These are phyloP conservation scores for Eucalyptus sp. DNA, from an alignment of 345 rosid species.

Conservation along the genomic window DNA sequence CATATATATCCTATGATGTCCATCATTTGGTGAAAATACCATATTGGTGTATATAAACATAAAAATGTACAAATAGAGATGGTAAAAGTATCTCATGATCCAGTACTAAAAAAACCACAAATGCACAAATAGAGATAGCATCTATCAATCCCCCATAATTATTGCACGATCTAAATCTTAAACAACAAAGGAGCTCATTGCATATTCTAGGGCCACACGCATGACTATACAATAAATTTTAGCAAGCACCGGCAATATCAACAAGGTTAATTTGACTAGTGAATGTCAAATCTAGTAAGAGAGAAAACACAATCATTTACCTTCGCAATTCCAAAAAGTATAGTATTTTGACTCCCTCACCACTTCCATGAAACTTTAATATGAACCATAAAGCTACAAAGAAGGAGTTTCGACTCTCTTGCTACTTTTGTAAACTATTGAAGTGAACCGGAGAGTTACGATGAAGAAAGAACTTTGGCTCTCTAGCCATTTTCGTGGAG, in stretches of 20 bases:
- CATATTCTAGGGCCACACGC: neutral
- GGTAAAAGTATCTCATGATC: neutral
- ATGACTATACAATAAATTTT: neutral
- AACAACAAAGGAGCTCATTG: neutral
- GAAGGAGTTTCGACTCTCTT: neutral
- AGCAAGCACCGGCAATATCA: neutral
- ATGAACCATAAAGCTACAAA: neutral
- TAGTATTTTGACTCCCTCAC: neutral
- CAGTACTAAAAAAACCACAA: neutral
- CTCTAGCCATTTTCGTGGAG: neutral
- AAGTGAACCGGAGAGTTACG: accelerated
- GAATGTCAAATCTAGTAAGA: neutral
- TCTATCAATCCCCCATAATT: neutral
- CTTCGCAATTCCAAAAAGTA: neutral
- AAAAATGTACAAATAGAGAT: neutral
- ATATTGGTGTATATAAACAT: neutral
- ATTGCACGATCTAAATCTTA: neutral
- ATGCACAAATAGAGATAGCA: neutral
- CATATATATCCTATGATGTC: neutral
- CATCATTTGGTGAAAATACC: neutral
- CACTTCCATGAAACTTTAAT: neutral
- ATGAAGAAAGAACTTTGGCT: neutral
- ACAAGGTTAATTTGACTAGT: neutral
- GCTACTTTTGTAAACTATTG: accelerated
- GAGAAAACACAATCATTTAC: neutral